Evolutionary conservation across 306 rosid species (phyloP).

Genomic region (Ziziphus jujuba): DNA sequence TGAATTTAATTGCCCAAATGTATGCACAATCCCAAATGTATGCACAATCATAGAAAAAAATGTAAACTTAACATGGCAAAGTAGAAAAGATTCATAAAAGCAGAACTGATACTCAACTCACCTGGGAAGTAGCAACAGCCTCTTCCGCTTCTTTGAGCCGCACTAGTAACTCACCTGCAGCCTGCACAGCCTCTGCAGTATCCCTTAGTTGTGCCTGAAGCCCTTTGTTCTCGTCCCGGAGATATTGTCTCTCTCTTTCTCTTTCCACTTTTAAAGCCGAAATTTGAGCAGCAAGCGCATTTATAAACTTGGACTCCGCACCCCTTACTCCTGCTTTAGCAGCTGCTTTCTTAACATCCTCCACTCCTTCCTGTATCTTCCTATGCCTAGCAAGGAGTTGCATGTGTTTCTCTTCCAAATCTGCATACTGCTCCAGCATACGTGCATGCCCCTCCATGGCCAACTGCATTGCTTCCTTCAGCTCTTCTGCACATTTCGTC

Average conservation of each 20-base stretch:
- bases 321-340: slow-evolving; percentile 92
- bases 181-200: slow-evolving; percentile 98
- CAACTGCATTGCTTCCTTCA: slow-evolving; percentile 80
- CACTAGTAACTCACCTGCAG: slow-evolving; percentile 94
- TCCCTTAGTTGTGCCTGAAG: slow-evolving; percentile 93
- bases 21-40: too few relatives aligned
- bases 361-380: slow-evolving; percentile 81
- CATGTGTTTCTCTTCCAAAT: slow-evolving; percentile 95
- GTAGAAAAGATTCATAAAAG: not conserved
- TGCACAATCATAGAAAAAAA: not conserved
- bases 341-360: slow-evolving; percentile 94
- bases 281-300: slow-evolving; percentile 94
- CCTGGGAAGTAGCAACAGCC: slow-evolving; percentile 77
- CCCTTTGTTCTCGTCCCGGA: slow-evolving; percentile 88
- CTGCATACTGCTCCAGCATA: slow-evolving; percentile 88
- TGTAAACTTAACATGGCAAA: not conserved
- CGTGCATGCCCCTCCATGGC: slow-evolving; percentile 93
- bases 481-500: slow-evolving; percentile 80
- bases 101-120: slow-evolving; percentile 32
- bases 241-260: slow-evolving; percentile 79
- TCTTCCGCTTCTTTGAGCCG: slow-evolving; percentile 95
- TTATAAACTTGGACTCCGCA: slow-evolving; percentile 88
- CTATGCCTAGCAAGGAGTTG: slow-evolving; percentile 84
- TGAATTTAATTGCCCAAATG: too few relatives aligned
- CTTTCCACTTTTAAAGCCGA: slow-evolving; percentile 79